Evolutionary conservation across 148 eudicot species (phyloP).

Genomic region (Camellia sinensis): DNA sequence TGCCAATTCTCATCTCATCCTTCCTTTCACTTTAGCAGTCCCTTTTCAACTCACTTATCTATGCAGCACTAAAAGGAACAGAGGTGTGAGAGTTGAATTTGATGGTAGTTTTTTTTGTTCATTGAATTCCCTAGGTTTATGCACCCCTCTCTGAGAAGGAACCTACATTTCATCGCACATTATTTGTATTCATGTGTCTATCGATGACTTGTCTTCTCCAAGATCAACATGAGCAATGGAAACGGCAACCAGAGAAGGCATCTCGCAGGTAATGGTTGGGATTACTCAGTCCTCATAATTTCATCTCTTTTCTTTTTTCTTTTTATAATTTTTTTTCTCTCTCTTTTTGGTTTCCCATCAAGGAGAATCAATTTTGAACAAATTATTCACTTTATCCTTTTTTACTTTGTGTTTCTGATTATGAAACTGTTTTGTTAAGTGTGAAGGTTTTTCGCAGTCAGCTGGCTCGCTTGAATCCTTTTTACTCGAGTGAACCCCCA

Average conservation of each 20-base stretch:
- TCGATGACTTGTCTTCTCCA: slow-evolving; percentile 76
- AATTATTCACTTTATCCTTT: not conserved
- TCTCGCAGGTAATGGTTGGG: slow-evolving; percentile 57
- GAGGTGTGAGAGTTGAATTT: not conserved
- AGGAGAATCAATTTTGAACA: not conserved
- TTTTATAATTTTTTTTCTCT: not conserved
- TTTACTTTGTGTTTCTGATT: slow-evolving; percentile 17
- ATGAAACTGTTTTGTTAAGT: slow-evolving; percentile 31
- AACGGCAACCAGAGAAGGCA: slow-evolving; percentile 47
- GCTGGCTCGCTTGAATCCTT: slow-evolving; percentile 54
- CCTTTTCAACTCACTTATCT: not conserved
- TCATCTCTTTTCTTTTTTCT: not conserved
- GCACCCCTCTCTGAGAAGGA: slow-evolving; percentile 68
- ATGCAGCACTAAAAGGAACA: not conserved
- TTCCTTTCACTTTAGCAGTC: not conserved
- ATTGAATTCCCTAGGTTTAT: slow-evolving; percentile 48
- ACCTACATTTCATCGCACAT: slow-evolving; percentile 67
- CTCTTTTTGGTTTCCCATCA: not conserved
- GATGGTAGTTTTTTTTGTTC: slow-evolving; percentile 6
- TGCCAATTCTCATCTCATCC: not conserved
- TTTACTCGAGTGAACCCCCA: slow-evolving; percentile 61
- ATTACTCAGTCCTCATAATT: not conserved
- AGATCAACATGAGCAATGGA: slow-evolving; percentile 96
- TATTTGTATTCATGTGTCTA: slow-evolving; percentile 80
- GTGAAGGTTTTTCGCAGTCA: slow-evolving; percentile 91